Conservation (phyloP, 371 early-diverging fungal genomes). For the Choanephora cucurbitarum region DNA sequence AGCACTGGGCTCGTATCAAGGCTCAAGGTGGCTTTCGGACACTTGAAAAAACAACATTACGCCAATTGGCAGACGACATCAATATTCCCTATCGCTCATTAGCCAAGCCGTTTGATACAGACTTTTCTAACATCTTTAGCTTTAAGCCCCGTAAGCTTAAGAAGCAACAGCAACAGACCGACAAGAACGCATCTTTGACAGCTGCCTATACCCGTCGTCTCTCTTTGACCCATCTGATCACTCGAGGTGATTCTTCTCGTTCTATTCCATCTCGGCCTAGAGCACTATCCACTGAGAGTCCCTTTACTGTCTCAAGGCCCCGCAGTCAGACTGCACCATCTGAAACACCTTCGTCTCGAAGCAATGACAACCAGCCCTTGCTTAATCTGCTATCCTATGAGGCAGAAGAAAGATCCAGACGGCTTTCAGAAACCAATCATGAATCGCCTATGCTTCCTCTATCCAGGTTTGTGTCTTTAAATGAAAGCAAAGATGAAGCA, state of each 20-base stretch:
- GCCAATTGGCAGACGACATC: constrained; percentile 38
- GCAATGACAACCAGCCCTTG: constrained; percentile 6
- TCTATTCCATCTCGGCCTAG: constrained; percentile 14
- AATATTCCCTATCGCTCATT: constrained; percentile 26
- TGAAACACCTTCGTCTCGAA: background rate
- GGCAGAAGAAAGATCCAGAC: constrained; percentile 8
- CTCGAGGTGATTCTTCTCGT: background rate
- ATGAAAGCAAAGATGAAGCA: background rate
- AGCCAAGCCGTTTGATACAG: constrained; percentile 28
- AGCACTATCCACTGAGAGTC: constrained; percentile 22
- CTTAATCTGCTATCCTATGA: constrained; percentile 16
- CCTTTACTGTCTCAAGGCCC: background rate
- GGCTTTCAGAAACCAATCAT: constrained; percentile 8
- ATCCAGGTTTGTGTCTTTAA: background rate
- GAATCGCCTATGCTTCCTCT: background rate
- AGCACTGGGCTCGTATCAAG: constrained; percentile 37
- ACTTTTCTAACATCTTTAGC: constrained; percentile 29
- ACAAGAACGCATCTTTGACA: constrained; percentile 11
- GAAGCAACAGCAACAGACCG: constrained; percentile 10
- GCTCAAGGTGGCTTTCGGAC: constrained; percentile 34
- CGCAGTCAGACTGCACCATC: background rate
- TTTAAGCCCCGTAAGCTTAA: constrained; percentile 28
- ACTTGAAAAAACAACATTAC: constrained; percentile 37
- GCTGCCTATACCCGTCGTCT: constrained; percentile 18
- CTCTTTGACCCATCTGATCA: constrained; percentile 21